Evolutionary conservation across 192 early-diverging fungal genomes (phyloP), one percentile per base, ranked within the genome.

Genomic region (Oehlia diaphana): DNA sequence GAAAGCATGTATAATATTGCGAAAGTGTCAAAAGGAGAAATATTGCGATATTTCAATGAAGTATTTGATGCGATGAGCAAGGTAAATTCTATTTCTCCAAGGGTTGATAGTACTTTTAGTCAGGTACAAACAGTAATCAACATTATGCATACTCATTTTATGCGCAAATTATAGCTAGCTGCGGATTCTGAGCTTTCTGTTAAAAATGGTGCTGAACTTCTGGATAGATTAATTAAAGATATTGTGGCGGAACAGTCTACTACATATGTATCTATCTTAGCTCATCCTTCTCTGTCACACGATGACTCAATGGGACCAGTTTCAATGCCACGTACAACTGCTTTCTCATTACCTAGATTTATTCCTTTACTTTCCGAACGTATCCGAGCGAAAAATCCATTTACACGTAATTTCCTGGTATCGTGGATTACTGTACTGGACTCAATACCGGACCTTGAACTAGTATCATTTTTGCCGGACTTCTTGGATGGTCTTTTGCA

Each of bases 1-100:
- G 98, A 99, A 85, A 92, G 91, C 74, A 93, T 99, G 91, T 99
- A 99, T 81, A 99, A 99, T 83, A 96, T 99, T 69, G 93, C 93
- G 28, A 99, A 99, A 72, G 98, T 98, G 4, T 96, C 97, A 33
- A 88, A 94, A 50, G 93, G 93, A 5, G 91, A 94, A 71, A 93
- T 98, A 14, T 83, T 99, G 66, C 84, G 91, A 35, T 98, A 92
- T 83, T 99, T 99, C 65, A 99, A 98, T 79, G 95, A 96, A 50
- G 92, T 99, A 6, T 98, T 99, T 90, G 98, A 99, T 84, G 95
- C 94, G 49, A 86, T 99, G 83, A 92, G 94, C 72, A 94, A 96
- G 82, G 95, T 98, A 81, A 84, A 82, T 13, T 76, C 33, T 23
- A 58, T 69, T 78, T 50, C 3, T 49, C 21, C 74, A 84, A 53